These are phyloP conservation scores for Aspergillus alliaceus DNA, from an alignment of 2,329 filamentous ascomycete genomes.

Conservation along the genomic window DNA sequence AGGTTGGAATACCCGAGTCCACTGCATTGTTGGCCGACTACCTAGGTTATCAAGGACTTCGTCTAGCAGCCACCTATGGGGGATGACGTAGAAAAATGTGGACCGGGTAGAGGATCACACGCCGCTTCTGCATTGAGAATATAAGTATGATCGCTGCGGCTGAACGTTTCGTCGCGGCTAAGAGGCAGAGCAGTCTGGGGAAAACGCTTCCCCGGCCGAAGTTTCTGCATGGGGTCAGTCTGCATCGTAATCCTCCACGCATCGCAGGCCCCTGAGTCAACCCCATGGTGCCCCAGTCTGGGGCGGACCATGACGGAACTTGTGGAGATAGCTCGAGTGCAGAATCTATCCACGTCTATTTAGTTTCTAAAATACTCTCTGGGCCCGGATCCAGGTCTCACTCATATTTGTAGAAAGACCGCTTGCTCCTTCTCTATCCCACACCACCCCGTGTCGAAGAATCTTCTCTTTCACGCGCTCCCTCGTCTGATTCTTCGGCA, in stretches of 20 bases:
- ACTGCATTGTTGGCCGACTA: not conserved
- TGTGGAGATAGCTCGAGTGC: constrained; percentile 28
- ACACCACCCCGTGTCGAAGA: not conserved
- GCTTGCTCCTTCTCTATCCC: constrained; percentile 1
- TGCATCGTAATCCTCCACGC: constrained; percentile 13
- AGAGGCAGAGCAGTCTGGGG: constrained; percentile 19
- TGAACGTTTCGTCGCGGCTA: constrained; percentile 27
- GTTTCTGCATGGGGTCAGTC: no score
- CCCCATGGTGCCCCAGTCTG: constrained; percentile 31
- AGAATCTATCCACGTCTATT: constrained; percentile 17
- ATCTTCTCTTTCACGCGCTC: constrained; percentile 3
- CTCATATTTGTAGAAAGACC: constrained; percentile 1
- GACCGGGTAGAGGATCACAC: not conserved
- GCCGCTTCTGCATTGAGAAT: not conserved
- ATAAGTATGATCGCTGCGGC: constrained; percentile 18
- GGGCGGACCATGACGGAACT: constrained; percentile 22
- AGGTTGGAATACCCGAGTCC: not conserved
- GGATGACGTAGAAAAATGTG: not conserved
- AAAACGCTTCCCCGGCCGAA: constrained; percentile 33
- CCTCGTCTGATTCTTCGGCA: constrained; percentile 4
- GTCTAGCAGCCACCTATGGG: not conserved
- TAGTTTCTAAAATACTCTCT: constrained; percentile 10
- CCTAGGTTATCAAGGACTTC: not conserved
- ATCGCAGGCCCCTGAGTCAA: constrained; percentile 19
- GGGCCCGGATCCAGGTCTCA: constrained; percentile 13